phyloP scores from a whole-genome alignment of 176 grass and related monocot genomes.

The Elymus sibiricus region DNA sequence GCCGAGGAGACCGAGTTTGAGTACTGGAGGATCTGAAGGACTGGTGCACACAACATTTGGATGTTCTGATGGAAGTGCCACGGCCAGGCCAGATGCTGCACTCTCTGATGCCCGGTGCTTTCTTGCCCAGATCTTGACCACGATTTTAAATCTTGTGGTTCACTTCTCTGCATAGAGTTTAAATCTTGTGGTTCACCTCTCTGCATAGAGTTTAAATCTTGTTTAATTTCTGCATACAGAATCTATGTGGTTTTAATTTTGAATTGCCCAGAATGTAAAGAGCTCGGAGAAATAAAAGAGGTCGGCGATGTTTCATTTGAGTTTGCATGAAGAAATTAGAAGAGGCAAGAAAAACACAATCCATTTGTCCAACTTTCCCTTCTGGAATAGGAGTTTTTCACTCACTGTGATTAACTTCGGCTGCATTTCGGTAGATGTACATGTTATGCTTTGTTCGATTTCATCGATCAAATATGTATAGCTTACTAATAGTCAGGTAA shows the following conservation, averaged over 20 bases:
- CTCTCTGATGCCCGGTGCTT: not conserved
- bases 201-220: not conserved
- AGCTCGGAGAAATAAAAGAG: not conserved
- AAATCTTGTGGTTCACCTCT: not conserved
- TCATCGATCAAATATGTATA: not conserved
- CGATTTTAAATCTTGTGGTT: not conserved
- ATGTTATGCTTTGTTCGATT: not conserved
- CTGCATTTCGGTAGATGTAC: not conserved
- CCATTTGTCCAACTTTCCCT: not conserved
- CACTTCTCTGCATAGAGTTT: not conserved
- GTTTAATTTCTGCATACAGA: not conserved
- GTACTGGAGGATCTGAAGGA: not conserved
- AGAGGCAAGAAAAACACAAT: not conserved
- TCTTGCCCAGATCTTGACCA: not conserved
- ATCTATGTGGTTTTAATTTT: not conserved
- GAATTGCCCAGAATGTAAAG: not conserved
- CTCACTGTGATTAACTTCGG: too few species aligned
- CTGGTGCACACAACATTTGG: not conserved
- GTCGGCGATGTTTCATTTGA: too few species aligned
- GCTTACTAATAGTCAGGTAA: not conserved
- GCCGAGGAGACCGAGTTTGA: not conserved
- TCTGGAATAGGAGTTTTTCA: not conserved
- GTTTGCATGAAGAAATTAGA: not conserved
- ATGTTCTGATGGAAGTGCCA: not conserved
- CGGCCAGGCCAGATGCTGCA: not conserved